These are phyloP conservation scores for Phytophthora meadii DNA, from an alignment of 352 stramenopile genomes.

Conservation along the genomic window DNA sequence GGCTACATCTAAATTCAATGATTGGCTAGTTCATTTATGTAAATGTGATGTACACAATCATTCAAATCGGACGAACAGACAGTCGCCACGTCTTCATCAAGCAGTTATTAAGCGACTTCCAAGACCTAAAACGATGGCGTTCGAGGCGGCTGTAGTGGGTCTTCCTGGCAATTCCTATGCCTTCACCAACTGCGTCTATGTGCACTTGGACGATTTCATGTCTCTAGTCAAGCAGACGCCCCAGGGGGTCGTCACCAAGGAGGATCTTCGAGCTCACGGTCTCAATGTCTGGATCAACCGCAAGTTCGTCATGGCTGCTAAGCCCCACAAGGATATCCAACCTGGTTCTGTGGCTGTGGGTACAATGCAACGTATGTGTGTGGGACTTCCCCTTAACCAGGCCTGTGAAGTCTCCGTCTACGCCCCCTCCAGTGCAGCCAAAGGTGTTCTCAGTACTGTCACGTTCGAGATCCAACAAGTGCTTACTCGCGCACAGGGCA, in stretches of 20 bases:
- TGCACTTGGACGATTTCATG: conserved; percentile 80
- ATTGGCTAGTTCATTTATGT: conserved; percentile 19
- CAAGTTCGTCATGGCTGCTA: conserved; percentile 85
- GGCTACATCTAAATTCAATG: conserved; percentile 8
- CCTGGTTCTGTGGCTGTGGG: conserved; percentile 70
- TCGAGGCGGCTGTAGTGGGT: conserved; percentile 67
- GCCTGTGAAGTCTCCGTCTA: conserved; percentile 71
- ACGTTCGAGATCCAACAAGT: conserved; percentile 86
- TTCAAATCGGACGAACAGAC: conserved; percentile 14
- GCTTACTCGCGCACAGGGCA: conserved; percentile 71
- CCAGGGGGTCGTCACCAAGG: conserved; percentile 65
- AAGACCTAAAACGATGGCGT: conserved; percentile 40
- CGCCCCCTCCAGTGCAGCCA: conserved; percentile 46
- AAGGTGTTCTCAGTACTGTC: conserved; percentile 68
- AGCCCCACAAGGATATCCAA: conserved; percentile 73
- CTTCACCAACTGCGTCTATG: conserved; percentile 87
- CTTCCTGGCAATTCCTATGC: conserved; percentile 81
- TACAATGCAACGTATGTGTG: conserved; percentile 82
- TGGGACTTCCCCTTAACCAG: conserved; percentile 71
- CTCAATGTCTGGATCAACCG: conserved; percentile 86
- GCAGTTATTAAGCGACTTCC: not conserved
- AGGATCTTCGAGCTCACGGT: conserved; percentile 73
- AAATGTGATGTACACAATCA: not conserved
- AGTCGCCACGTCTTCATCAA: conserved; percentile 20
- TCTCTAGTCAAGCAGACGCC: conserved; percentile 70